Evolutionary conservation across 1,284 basidiomycete species (phyloP).

Genomic region (Apiotrichum gamsii): DNA sequence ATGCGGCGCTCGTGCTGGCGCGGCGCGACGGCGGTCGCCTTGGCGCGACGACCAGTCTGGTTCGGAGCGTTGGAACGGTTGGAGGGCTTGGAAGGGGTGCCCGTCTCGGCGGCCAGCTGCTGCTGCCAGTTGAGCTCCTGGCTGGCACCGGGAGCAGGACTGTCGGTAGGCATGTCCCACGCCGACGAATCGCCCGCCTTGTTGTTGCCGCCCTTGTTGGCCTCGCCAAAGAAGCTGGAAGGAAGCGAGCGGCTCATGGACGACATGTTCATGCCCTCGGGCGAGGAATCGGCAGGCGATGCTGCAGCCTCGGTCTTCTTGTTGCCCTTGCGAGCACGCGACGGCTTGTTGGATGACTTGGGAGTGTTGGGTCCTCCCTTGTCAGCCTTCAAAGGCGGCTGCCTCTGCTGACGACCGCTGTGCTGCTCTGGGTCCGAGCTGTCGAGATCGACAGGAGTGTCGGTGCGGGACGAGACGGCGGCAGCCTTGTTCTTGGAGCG

Average conservation of each 20-base stretch:
- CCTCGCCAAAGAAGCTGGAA: conserved; percentile 11
- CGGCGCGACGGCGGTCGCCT: conserved; percentile 7
- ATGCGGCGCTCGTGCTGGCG: conserved; percentile 19
- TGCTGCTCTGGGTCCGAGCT: not conserved
- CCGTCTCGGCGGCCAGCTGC: conserved; percentile 25
- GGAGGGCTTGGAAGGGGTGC: conserved; percentile 11
- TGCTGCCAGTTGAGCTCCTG: conserved; percentile 43
- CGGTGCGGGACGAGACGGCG: not conserved
- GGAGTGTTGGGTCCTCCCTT: not conserved
- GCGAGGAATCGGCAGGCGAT: not conserved
- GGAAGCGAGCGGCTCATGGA: conserved; percentile 11
- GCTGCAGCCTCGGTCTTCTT: not conserved
- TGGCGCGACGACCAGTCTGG: conserved; percentile 12
- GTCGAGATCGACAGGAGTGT: not conserved
- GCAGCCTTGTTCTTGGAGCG: conserved; percentile 7
- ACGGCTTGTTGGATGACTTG: not conserved
- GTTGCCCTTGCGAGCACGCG: conserved; percentile 6
- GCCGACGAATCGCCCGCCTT: not conserved
- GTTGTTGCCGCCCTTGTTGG: not conserved
- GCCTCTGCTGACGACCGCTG: no score
- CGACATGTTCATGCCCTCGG: conserved; percentile 3
- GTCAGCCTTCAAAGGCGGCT: not conserved
- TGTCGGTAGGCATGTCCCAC: conserved; percentile 39
- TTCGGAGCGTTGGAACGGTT: not conserved
- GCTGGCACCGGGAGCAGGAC: conserved; percentile 6